Evolutionary conservation across 768 basidiomycete genomes (phyloP), one percentile per base, ranked within the genome.

Genomic region (Tricholoma sp.): DNA sequence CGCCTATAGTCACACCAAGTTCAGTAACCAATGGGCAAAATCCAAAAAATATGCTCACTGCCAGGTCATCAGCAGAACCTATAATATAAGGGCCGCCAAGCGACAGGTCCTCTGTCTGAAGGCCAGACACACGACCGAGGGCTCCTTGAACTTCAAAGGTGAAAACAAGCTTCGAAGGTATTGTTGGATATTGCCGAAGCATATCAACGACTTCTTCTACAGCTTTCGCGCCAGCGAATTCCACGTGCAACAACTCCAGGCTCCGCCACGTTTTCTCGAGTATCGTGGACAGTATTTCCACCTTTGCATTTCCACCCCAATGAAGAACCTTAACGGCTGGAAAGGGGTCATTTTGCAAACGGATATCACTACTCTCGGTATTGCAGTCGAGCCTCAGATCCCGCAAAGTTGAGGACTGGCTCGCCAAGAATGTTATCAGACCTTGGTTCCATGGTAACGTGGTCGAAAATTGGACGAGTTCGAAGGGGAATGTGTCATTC

Each of bases 401-500:
- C 39, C 16, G 39, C 21, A 54, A 21, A 19, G 24, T 45, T 21
- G 27, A 31, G 47, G 47, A 12, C 45, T 54, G 53, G 8, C 22
- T 43, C 16, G 31, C 53, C 24, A 54, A 41, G n/a, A 54, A 54
- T 4, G 41, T 14, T 6, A 54, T n/a, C 10, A 54, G 19, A 45
- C 45, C 53, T 6, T 19, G 11, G 21, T 54, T 32, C 43, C 55
- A 55, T 22, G 31, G 22, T 4, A 49, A 16, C n/a, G 45, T 49
- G 32, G 55, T 55, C 19, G 55, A 55, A 34, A 55, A 55, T 3
- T n/a, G 12, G 10, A 16, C 5, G 32, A 55, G 55, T 9, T 27
- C 18, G 55, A 55, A 55, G 12, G 46, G 46, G 24, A 47, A 55
- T 18, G 32, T 43, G 19, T 45, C 45, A 19, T 47, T 49, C 55